phyloP scores from a whole-genome alignment of 2,329 filamentous ascomycete genomes.

The Bisporella sp. region DNA sequence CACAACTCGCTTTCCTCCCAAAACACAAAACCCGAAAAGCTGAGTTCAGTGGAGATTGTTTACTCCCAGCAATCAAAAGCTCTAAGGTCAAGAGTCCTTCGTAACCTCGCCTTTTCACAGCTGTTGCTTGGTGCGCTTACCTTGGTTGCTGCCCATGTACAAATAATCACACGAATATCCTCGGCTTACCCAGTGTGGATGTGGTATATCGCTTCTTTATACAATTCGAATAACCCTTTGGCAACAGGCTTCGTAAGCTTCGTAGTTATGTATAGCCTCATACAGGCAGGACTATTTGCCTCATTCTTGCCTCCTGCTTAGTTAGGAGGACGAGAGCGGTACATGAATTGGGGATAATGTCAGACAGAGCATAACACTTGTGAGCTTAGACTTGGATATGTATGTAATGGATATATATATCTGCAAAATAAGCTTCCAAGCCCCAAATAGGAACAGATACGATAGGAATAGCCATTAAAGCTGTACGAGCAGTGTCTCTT shows the following conservation, averaged over 20 bases:
- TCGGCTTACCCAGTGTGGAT: slow-evolving; percentile 91
- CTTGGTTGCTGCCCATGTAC: slow-evolving; percentile 79
- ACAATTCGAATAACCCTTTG: slow-evolving; percentile 4
- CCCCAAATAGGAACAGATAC: no score
- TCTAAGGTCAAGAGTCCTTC: slow-evolving; percentile 10
- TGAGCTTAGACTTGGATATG: neutral
- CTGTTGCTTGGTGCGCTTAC: slow-evolving; percentile 64
- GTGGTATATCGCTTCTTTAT: slow-evolving; percentile 59
- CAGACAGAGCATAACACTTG: neutral
- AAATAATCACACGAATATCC: slow-evolving; percentile 84
- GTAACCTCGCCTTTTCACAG: slow-evolving; percentile 63
- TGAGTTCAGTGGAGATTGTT: no score
- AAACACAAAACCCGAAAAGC: no score
- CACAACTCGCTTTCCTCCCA: slow-evolving; percentile 5
- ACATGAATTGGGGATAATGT: neutral
- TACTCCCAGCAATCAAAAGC: no score
- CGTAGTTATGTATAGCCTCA: slow-evolving; percentile 73
- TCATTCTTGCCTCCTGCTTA: slow-evolving; percentile 87
- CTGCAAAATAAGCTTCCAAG: no score
- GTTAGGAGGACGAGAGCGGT: neutral
- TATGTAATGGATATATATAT: neutral
- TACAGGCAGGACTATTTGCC: slow-evolving; percentile 80
- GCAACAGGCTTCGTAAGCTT: slow-evolving; percentile 32
- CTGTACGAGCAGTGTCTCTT: no score
- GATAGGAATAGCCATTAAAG: no score